Conservation (phyloP, 73 alveolate genomes). For the Breviolum minutum region DNA sequence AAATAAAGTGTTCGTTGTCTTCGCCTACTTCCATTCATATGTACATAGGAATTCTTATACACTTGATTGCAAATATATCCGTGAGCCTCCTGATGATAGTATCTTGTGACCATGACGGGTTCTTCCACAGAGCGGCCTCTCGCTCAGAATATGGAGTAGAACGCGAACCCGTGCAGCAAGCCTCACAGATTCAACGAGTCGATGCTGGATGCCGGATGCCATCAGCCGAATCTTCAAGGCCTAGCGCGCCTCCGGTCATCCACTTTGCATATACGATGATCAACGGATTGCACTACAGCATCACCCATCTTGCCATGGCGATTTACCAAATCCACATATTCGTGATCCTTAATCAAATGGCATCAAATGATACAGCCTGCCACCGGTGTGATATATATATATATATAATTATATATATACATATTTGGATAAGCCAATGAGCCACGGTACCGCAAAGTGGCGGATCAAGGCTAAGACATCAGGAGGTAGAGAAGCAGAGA, state of each 20-base stretch:
- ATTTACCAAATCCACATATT: constrained; percentile 61
- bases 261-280: constrained; percentile 81
- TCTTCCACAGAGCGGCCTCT: background rate
- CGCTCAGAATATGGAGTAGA: constrained; percentile 54
- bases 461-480: constrained; percentile 36
- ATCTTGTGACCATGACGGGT: too few species aligned
- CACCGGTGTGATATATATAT: background rate
- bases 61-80: too few species aligned
- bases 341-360: constrained; percentile 36
- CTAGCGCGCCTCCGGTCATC: constrained; percentile 37
- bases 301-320: constrained; percentile 72
- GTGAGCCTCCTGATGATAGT: too few species aligned
- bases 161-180: constrained; percentile 59
- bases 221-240: background rate
- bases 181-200: background rate
- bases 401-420: too few species aligned
- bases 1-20: too few species aligned
- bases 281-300: constrained; percentile 72
- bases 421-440: background rate
- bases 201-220: background rate
- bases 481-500: constrained; percentile 69
- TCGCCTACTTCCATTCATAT: too few species aligned
- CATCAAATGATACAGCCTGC: background rate
- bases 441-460: constrained; percentile 34
- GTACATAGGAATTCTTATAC: too few species aligned